Evolutionary conservation across 352 stramenopile genomes (phyloP), one percentile per base, ranked within the genome.

Genomic region (Globisporangium radiosum): DNA sequence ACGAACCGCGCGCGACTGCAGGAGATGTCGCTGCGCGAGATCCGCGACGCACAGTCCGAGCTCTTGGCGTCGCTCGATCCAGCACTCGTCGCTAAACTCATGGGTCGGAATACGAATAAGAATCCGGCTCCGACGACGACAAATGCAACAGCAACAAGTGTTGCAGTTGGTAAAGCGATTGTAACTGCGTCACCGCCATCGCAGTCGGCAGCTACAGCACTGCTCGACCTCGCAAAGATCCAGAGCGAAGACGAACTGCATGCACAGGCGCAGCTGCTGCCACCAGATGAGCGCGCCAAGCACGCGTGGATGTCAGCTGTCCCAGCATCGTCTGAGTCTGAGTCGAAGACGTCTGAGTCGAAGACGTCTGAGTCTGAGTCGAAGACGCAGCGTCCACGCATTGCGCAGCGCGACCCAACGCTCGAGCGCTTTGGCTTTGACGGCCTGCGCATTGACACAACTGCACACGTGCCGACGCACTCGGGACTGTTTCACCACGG

Each of bases 401-500:
- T 61, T 0, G 36, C 47, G 14, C 54, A 59, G 9, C 60, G 70
- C 52, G 59, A 66, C 0, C 60, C 81, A 6, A 84, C 71, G n/a
- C 47, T 69, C 7, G 77, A 90, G 54, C 77, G 85, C 15, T 88
- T 91, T 62, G 82, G 90, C 60, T 74, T 94, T 50, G 63, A 87
- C 33, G 85, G 85, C 3, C 55, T 75, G 0, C 33, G 68, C 8
- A 48, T 88, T 4, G 66, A 4, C 53, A 60, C 39, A 52, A 1
- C 49, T 70, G 8, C 50, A 75, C 5, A 74, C 7, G 44, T 54
- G 33, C 50, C 78, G 7, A 57, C 64, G 17, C 75, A 88, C 51
- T 90, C 85, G 1, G 85, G 85, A 13, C 70, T 94, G 0, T 92
- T 88, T 53, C 85, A 94, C 53, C 85, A 94, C 53, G 85, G 85